Conservation (phyloP, 1,284 basidiomycete species). For the Irpex sp. region DNA sequence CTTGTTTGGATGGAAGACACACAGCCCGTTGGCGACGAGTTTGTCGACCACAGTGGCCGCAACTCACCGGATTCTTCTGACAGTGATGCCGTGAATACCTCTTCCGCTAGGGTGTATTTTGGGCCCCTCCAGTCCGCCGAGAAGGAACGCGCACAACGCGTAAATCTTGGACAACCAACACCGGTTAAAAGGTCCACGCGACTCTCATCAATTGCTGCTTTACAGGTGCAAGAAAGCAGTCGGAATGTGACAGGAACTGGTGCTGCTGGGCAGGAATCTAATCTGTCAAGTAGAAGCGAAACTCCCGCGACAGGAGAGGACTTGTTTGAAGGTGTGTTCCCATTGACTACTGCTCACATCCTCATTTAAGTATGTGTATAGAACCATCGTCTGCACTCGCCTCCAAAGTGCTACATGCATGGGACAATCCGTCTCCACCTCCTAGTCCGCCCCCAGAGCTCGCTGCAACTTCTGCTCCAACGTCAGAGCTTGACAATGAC, state of each 20-base stretch:
- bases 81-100: constrained; percentile 21
- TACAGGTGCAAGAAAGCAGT: constrained; percentile 13
- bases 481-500: neutral
- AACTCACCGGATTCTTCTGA: constrained; percentile 16
- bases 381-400: constrained; percentile 68
- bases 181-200: constrained; percentile 51
- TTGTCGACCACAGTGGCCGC: constrained; percentile 1
- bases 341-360: neutral
- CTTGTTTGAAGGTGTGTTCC: constrained; percentile 26
- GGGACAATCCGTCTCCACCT: constrained; percentile 74
- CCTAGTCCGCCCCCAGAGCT: constrained; percentile 32
- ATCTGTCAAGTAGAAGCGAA: constrained; percentile 15
- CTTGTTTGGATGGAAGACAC: constrained; percentile 6
- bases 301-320: constrained; percentile 18
- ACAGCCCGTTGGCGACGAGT: constrained; percentile 9
- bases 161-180: constrained; percentile 30
- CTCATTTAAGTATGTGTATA: constrained; percentile 20
- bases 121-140: constrained; percentile 55
- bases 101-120: constrained; percentile 40
- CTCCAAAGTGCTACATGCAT: constrained; percentile 58
- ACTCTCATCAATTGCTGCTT: constrained; percentile 26
- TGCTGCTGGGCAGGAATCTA: constrained; percentile 17
- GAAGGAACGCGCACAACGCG: constrained; percentile 37
- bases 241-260: constrained; percentile 17
- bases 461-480: neutral